Evolutionary conservation across 1,139 yeast species (phyloP).

Genomic region (Lodderomyces pseudojiufengensis): DNA sequence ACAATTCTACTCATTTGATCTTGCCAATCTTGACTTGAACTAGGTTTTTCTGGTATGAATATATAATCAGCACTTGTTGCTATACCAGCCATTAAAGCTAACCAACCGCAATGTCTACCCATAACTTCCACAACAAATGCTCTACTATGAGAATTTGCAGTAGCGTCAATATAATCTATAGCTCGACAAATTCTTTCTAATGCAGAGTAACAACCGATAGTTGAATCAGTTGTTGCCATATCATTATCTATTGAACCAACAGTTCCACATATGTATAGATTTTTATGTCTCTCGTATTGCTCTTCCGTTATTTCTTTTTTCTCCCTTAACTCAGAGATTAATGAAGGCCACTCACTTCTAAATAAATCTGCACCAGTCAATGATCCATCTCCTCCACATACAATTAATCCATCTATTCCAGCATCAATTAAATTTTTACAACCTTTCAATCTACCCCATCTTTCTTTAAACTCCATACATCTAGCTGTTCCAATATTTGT

Average conservation of each 20-base stretch:
- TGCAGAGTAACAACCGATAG: constrained; percentile 78
- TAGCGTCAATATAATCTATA: constrained; percentile 79
- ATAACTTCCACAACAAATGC: constrained; percentile 86
- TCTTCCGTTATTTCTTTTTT: constrained; percentile 47
- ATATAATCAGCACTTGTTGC: constrained; percentile 80
- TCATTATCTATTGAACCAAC: constrained; percentile 85
- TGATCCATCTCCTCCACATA: constrained; percentile 86
- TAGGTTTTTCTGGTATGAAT: constrained; percentile 77
- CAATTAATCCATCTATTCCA: constrained; percentile 76
- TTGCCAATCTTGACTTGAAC: constrained; percentile 58
- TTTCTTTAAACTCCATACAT: constrained; percentile 62
- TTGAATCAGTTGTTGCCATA: constrained; percentile 79
- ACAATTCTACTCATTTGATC: constrained; percentile 64
- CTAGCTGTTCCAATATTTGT: constrained; percentile 82
- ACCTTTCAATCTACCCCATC: constrained; percentile 63
- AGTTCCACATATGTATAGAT: constrained; percentile 69
- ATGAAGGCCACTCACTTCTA: constrained; percentile 75
- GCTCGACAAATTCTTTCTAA: constrained; percentile 73
- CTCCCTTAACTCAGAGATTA: constrained; percentile 56
- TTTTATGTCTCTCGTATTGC: constrained; percentile 50
- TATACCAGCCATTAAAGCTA: constrained; percentile 78
- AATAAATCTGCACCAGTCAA: constrained; percentile 80
- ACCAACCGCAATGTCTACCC: constrained; percentile 92
- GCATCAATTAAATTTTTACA: constrained; percentile 65
- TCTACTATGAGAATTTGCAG: constrained; percentile 78